phyloP scores from a whole-genome alignment of 352 stramenopile genomes.

The Phytophthora boehmeriae region DNA sequence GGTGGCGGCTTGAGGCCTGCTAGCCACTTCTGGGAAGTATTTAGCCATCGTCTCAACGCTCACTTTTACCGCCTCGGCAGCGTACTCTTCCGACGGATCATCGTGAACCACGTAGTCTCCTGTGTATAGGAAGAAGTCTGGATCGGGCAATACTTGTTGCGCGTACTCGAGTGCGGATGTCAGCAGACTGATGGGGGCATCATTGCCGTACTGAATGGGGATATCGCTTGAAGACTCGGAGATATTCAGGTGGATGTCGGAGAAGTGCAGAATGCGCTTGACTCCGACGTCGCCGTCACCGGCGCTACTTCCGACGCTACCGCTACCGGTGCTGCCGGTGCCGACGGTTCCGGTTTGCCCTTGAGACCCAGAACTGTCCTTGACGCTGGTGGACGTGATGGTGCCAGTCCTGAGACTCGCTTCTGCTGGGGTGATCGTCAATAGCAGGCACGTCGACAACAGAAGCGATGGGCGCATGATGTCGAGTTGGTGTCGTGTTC shows the following conservation, averaged over 20 bases:
- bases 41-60: conserved; percentile 66
- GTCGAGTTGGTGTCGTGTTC: background rate
- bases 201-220: conserved; percentile 46
- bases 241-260: conserved; percentile 74
- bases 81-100: conserved; percentile 48
- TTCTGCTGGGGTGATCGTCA: background rate
- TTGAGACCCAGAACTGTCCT: conserved; percentile 22
- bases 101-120: conserved; percentile 69
- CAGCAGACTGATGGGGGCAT: conserved; percentile 54
- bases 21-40: conserved; percentile 44
- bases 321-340: conserved; percentile 11
- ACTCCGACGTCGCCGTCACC: conserved; percentile 20
- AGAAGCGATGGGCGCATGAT: conserved; percentile 9
- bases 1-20: conserved; percentile 44
- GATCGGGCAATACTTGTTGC: conserved; percentile 47
- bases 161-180: conserved; percentile 65
- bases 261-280: conserved; percentile 76
- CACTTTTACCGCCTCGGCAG: conserved; percentile 53
- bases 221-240: conserved; percentile 43
- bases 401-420: conserved; percentile 13
- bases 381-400: conserved; percentile 23
- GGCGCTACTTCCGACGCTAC: conserved; percentile 3
- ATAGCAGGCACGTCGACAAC: conserved; percentile 7
- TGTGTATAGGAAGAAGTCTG: conserved; percentile 74
- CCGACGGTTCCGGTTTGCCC: conserved; percentile 15